Conservation (phyloP, 345 rosid species). For the Ricinus communis region DNA sequence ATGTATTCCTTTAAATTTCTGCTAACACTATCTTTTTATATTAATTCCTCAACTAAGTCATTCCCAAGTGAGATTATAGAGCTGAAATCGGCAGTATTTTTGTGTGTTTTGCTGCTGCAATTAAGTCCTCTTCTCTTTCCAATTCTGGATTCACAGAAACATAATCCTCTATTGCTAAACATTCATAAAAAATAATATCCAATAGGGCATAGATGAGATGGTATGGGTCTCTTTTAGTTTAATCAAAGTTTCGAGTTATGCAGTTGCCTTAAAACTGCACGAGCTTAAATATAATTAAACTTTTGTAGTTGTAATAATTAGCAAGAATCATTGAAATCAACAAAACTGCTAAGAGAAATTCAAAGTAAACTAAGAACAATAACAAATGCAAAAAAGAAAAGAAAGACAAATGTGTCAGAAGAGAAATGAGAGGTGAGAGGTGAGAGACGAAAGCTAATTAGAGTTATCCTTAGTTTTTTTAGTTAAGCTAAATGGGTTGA, state of each 20-base stretch:
- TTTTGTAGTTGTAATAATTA: not conserved
- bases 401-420: no score
- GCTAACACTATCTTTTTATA: slow-evolving; percentile 52
- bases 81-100: slow-evolving; percentile 49
- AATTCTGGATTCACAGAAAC: slow-evolving; percentile 23
- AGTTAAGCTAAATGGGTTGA: no score
- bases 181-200: slow-evolving; percentile 1
- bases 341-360: not conserved
- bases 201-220: no score
- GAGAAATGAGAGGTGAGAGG: no score
- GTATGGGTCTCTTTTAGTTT: no score
- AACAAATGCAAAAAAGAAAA: not conserved
- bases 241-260: no score
- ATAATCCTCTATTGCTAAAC: slow-evolving; percentile 49
- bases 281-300: not conserved
- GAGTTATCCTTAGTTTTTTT: no score
- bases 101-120: slow-evolving; percentile 67
- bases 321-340: not conserved
- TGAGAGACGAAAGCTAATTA: no score
- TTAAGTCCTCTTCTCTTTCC: slow-evolving; percentile 59
- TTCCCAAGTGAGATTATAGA: slow-evolving; percentile 57
- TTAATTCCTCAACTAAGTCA: slow-evolving; percentile 60
- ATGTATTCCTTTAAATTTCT: slow-evolving; percentile 50
- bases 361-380: not conserved
- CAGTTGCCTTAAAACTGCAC: not conserved